Conservation (phyloP, 805 yeast species). For the Cyberlindnera maritima region DNA sequence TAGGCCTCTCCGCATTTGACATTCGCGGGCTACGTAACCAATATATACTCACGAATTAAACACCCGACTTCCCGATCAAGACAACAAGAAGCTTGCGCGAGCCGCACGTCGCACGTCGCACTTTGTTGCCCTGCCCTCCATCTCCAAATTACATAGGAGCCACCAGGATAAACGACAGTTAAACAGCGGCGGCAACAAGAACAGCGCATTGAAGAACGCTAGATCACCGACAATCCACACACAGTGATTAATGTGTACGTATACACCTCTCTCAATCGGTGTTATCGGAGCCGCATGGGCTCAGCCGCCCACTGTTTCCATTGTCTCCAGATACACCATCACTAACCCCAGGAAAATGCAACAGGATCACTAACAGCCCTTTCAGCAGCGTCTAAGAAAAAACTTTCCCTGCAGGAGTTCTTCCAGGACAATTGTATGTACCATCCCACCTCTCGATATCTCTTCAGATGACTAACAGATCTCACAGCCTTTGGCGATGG, state of each 20-base stretch:
- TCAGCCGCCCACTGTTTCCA: background rate
- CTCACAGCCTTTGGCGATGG: conserved; percentile 35
- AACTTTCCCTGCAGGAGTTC: conserved; percentile 26
- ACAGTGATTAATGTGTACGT: background rate
- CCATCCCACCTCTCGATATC: background rate
- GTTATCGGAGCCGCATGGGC: background rate
- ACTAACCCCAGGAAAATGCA: background rate
- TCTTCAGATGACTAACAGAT: conserved; percentile 1
- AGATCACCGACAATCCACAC: background rate
- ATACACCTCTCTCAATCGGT: background rate
- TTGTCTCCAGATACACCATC: no score
- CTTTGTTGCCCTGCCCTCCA: background rate
- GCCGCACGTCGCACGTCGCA: no score
- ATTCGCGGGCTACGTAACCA: background rate
- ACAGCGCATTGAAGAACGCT: background rate
- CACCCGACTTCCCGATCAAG: background rate
- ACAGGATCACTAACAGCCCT: background rate
- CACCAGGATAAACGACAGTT: background rate
- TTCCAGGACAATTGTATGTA: conserved; percentile 23
- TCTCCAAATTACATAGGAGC: background rate
- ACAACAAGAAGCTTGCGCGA: background rate
- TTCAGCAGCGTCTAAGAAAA: conserved; percentile 22
- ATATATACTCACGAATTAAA: background rate
- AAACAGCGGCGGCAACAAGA: background rate
- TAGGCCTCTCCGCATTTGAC: background rate